Conservation (phyloP, 1,284 basidiomycete genomes). For the Cystobasidium slooffiae region DNA sequence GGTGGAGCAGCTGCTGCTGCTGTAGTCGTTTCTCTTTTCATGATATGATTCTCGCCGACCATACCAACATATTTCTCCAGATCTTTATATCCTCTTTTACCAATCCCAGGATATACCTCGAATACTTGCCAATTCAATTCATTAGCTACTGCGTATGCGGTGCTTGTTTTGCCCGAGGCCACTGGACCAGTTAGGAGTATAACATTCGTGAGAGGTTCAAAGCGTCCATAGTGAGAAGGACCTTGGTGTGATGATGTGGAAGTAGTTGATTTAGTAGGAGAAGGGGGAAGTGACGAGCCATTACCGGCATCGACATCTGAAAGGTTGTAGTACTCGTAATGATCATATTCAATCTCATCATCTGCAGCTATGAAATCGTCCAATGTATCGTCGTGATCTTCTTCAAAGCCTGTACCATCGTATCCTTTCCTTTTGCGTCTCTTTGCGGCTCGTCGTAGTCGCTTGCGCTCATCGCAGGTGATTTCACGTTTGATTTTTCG, state of each 20-base stretch:
- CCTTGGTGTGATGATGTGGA: neutral
- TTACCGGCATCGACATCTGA: conserved; percentile 46
- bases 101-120: conserved; percentile 95
- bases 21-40: conserved; percentile 56
- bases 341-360: conserved; percentile 51
- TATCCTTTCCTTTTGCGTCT: conserved; percentile 49
- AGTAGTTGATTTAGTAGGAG: conserved; percentile 33
- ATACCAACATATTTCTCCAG: conserved; percentile 85
- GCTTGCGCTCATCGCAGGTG: conserved; percentile 32
- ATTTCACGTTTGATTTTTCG: conserved; percentile 44
- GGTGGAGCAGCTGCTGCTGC: conserved; percentile 19
- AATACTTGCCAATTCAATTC: conserved; percentile 96
- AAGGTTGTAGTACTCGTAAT: conserved; percentile 60
- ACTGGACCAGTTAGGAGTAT: conserved; percentile 80
- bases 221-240: conserved; percentile 6
- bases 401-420: neutral
- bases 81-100: conserved; percentile 77
- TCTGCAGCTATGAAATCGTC: conserved; percentile 54
- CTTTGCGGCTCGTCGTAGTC: conserved; percentile 20
- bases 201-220: conserved; percentile 69
- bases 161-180: conserved; percentile 88
- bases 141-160: conserved; percentile 88
- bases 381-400: conserved; percentile 52
- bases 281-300: conserved; percentile 19
- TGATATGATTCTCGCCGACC: conserved; percentile 87